Evolutionary conservation across 805 yeast genomes (phyloP).

Genomic region (Yarrowia sp.): DNA sequence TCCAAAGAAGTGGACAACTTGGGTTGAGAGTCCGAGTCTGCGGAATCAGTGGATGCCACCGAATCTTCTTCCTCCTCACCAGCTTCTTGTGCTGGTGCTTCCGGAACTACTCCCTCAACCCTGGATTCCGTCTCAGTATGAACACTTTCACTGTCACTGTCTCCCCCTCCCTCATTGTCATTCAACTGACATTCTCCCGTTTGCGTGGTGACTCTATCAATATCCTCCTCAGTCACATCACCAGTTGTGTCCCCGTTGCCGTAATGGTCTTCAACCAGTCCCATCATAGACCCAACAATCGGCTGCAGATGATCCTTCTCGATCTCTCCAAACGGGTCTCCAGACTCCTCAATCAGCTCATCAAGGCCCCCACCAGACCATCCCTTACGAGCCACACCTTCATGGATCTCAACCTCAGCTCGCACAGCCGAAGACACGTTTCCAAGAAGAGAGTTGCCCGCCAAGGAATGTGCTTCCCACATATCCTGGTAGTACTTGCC

Average conservation of each 20-base stretch:
- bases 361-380: conserved; percentile 88
- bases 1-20: conserved; percentile 12
- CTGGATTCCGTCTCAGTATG: conserved; percentile 14
- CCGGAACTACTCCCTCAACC: neutral
- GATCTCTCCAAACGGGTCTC: conserved; percentile 54
- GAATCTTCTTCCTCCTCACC: neutral
- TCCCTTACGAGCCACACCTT: conserved; percentile 77
- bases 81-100: neutral
- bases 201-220: conserved; percentile 2
- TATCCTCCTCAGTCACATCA: conserved; percentile 9
- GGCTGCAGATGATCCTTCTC: conserved; percentile 32
- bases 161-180: neutral
- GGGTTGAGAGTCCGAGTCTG: neutral
- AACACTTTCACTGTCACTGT: conserved; percentile 17
- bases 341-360: conserved; percentile 56
- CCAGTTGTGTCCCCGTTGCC: neutral
- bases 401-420: conserved; percentile 78
- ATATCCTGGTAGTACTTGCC: conserved; percentile 69
- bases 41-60: neutral
- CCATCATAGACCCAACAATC: conserved; percentile 20
- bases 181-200: conserved; percentile 4
- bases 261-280: neutral
- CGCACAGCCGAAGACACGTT: conserved; percentile 63
- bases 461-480: conserved; percentile 57
- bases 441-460: conserved; percentile 53